Evolutionary conservation across 2,329 filamentous ascomycete genomes (phyloP).

Genomic region (Cytospora piceicola): DNA sequence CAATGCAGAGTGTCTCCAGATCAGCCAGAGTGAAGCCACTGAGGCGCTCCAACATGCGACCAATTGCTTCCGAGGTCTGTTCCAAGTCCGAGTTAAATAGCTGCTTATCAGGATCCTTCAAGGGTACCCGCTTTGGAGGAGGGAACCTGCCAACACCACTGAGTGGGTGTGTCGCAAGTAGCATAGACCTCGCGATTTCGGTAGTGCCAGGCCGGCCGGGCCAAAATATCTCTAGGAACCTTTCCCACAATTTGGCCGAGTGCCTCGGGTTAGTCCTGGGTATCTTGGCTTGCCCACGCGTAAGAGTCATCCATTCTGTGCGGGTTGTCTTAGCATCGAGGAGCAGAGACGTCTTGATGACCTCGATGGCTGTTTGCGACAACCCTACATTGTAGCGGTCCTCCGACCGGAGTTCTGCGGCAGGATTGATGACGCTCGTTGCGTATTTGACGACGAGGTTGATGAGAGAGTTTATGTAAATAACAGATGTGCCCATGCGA

Average conservation of each 20-base stretch:
- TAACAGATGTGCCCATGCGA: conserved; percentile 57
- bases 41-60: conserved; percentile 75
- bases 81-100: conserved; percentile 77
- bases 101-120: conserved; percentile 53
- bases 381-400: conserved; percentile 56
- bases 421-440: conserved; percentile 61
- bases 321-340: conserved; percentile 73
- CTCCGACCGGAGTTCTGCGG: conserved; percentile 52
- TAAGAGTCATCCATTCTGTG: conserved; percentile 69
- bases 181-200: conserved; percentile 73
- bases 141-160: conserved; percentile 77
- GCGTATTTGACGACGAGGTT: conserved; percentile 65
- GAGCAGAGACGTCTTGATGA: conserved; percentile 68
- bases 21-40: conserved; percentile 74
- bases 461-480: conserved; percentile 67
- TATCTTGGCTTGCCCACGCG: conserved; percentile 59
- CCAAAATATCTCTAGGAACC: conserved; percentile 62
- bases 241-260: conserved; percentile 78
- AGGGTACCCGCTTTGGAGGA: conserved; percentile 52
- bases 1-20: conserved; percentile 70
- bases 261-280: conserved; percentile 71
- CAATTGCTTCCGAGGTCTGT: conserved; percentile 62
- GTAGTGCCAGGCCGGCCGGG: conserved; percentile 56
- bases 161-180: conserved; percentile 71
- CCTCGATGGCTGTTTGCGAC: conserved; percentile 60